A percentile compares a stretch with the other conserved stretches of the same genome.
These are phyloP conservation scores for Tripidium arundinaceum DNA, from an alignment of 202 grass and related monocot species.

Conservation along the genomic window DNA sequence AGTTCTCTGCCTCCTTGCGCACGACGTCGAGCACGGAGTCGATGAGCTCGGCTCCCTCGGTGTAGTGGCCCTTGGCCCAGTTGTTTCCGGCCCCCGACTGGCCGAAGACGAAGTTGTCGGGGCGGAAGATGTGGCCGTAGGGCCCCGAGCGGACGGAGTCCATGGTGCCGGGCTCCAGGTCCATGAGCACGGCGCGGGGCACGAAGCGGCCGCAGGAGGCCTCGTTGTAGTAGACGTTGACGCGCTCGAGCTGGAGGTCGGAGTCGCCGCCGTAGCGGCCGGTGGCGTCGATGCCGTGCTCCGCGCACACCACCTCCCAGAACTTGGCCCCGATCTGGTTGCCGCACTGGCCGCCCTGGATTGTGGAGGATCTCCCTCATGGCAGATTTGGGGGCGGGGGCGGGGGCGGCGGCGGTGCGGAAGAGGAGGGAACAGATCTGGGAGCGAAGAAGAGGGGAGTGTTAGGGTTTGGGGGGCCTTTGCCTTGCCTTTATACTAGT, in stretches of 20 bases:
- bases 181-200: conserved; percentile 80
- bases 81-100: conserved; percentile 86
- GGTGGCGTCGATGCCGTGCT: conserved; percentile 83
- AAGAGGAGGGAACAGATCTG: neutral
- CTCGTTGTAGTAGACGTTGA: conserved; percentile 99
- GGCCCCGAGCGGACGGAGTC: conserved; percentile 73
- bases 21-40: conserved; percentile 89
- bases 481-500: neutral
- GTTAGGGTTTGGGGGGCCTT: neutral
- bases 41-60: conserved; percentile 89
- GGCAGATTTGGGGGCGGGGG: neutral
- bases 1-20: conserved; percentile 95
- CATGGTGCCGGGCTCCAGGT: conserved; percentile 93
- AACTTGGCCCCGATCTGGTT: conserved; percentile 92
- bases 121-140: conserved; percentile 93
- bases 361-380: conserved; percentile 86
- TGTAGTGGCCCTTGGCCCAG: conserved; percentile 90
- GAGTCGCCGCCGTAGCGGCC: conserved; percentile 75
- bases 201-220: conserved; percentile 61
- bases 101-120: conserved; percentile 88
- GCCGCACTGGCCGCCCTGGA: conserved; percentile 96
- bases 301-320: conserved; percentile 93
- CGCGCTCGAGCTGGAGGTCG: conserved; percentile 79
- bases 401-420: too few species aligned
- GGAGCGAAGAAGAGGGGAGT: too few species aligned